These are phyloP conservation scores for Niebla homalea DNA, from an alignment of 495 filamentous ascomycete genomes.

Conservation along the genomic window DNA sequence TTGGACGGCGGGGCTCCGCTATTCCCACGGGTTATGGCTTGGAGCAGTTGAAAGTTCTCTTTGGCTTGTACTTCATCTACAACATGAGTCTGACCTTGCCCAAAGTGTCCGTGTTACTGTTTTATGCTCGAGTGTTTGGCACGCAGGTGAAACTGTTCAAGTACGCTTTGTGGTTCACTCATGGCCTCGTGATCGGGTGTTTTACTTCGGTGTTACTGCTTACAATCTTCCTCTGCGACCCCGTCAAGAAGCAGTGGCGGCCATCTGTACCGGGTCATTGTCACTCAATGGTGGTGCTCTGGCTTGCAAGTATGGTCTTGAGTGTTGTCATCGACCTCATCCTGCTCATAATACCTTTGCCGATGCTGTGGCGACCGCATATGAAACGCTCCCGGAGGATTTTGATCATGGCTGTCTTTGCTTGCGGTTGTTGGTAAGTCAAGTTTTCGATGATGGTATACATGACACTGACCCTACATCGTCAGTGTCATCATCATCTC, in stretches of 20 bases:
- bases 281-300: conserved; percentile 1
- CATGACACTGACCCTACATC: background rate
- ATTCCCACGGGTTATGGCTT: too few relatives aligned
- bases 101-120: conserved; percentile 13
- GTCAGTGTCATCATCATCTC: conserved; percentile 2
- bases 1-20: too few relatives aligned
- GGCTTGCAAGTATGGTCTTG: background rate
- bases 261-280: conserved; percentile 12
- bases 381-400: background rate
- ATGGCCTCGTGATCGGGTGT: conserved; percentile 15
- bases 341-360: conserved; percentile 4
- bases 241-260: conserved; percentile 21
- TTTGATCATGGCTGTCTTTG: conserved; percentile 1
- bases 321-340: conserved; percentile 4
- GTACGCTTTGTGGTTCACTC: conserved; percentile 10
- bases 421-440: background rate
- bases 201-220: conserved; percentile 13
- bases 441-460: background rate
- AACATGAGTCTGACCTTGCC: conserved; percentile 13
- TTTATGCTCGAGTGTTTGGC: conserved; percentile 19
- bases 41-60: background rate
- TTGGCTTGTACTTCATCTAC: background rate
- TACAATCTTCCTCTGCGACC: conserved; percentile 20
- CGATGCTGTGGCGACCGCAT: conserved; percentile 3
- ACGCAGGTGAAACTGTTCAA: conserved; percentile 11